These are phyloP conservation scores for Beauveria sp. DNA, from an alignment of 2,329 filamentous ascomycete genomes.

Conservation along the genomic window DNA sequence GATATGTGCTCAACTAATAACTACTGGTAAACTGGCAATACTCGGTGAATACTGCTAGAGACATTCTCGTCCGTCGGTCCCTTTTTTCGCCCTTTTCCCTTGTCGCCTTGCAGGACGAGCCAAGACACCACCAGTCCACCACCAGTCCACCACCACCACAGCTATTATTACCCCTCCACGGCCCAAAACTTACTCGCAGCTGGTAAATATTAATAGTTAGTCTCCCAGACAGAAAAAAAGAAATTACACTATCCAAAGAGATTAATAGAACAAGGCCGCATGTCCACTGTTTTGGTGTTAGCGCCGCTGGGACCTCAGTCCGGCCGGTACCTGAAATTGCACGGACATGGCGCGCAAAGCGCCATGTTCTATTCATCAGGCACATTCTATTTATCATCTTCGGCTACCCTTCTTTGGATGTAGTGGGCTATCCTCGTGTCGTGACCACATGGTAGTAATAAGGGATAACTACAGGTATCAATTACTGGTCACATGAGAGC, in stretches of 20 bases:
- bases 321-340: slow-evolving; percentile 11
- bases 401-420: slow-evolving; percentile 1
- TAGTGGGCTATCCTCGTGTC: background rate
- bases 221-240: background rate
- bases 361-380: background rate
- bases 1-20: no score
- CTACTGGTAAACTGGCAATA: background rate
- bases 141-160: background rate
- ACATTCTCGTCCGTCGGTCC: background rate
- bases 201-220: background rate
- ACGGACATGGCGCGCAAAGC: slow-evolving; percentile 2
- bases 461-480: no score
- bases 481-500: no score
- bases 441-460: background rate
- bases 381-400: background rate
- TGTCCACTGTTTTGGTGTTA: background rate
- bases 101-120: background rate
- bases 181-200: no score
- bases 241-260: background rate
- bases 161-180: background rate
- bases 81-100: background rate
- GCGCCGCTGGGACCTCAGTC: slow-evolving; percentile 1
- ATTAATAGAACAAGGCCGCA: background rate
- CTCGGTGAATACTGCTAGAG: background rate
- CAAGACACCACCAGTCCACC: background rate